Evolutionary conservation across 805 yeast species (phyloP), one percentile per base, ranked within the genome.

Genomic region (Kodamaea nitidulidarum): DNA sequence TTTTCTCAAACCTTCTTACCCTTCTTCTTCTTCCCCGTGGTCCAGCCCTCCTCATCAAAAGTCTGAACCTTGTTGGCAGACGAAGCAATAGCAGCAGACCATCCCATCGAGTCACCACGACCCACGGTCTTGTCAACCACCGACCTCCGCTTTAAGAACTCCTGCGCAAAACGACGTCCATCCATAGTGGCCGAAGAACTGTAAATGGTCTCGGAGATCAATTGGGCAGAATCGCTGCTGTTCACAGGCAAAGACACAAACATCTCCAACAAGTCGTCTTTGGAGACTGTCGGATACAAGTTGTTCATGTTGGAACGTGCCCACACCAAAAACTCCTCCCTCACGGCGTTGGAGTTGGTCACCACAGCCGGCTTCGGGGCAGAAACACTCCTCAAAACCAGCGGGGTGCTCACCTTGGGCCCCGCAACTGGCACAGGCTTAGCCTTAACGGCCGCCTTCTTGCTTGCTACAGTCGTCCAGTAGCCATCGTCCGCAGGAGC

Each of bases 111-210:
- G 22, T 61, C 66, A 18, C 63, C 56, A n/a, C 43, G 46, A 8
- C 65, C 67, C 40, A 62, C 42, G 42, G 60, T 66, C 47, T 76
- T 73, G 51, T 88, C 97, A 41, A 87, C 90, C 36, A 68, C 73
- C 44, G 73, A 74, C 55, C 93, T 81, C 56, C 84, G 80, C 62
- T 81, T 84, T 56, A 83, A 70, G 58, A 93, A 93, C 55, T 93
- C 98, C 41, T 75, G 76, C 0, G 98, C 96, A 68, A 90, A 91
- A 48, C 95, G 74, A 56, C 96, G 80, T 16, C 98, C 98, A 59
- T 93, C 96, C 84, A 91, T 81, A 1, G 90, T 83, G 2, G 90
- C 76, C 29, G 95, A 84, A 44, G 88, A 84, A 17, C 93, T 80
- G 65, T 88, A 88, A 42, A 91, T 80, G 9, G 96, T 87, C 55